Evolutionary conservation across 345 rosid genomes (phyloP), one percentile per base, ranked within the genome.

Genomic region (Eutrema yunnanense): DNA sequence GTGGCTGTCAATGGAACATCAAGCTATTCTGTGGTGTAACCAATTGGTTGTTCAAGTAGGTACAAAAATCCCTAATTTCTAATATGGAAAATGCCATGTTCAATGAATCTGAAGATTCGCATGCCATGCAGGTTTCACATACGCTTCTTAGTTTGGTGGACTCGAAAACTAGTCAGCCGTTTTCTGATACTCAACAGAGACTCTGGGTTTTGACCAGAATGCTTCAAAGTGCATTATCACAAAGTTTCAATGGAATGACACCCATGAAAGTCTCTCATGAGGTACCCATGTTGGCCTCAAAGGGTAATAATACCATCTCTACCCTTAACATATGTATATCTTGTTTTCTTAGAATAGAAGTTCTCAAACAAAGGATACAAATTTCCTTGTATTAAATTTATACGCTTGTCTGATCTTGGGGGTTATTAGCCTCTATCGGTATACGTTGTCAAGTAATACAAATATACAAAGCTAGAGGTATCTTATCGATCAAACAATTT

Each of bases 1-100:
- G 41, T 95, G 98, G 98, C 73, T 95, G 62, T 95, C 99, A 22
- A 90, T 95, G 99, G 99, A 95, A 80, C 99, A 95, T 81, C 99
- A 92, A 76, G 93, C 96, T 77, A 95, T 95, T 64, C 66, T 95
- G 67, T 95, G 99, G 99, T 95, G 99, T 79, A 92, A 95, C 81
- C 98, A 95, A 81, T 68, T 95, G 57, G 99, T 90, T 84, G 90
- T 92, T 70, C 99, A 92, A 83, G 99, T 92, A 68, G 84, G 97
- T 81, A 22, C 26, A 47, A 62, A 67, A 49, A 5, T 14, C 38
- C 59, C 38, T 80, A 30, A 34, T 48, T 70, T 60, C 12, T 65
- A 65, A 56, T 48, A 56, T 50, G 51, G 57, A 59, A 42, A 58
- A 58, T 26, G 36, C n/a, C 27, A 42, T 50, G 67, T 4, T 58